Conservation (phyloP, 2,329 filamentous ascomycete genomes). For the Lecanicillium sp. region DNA sequence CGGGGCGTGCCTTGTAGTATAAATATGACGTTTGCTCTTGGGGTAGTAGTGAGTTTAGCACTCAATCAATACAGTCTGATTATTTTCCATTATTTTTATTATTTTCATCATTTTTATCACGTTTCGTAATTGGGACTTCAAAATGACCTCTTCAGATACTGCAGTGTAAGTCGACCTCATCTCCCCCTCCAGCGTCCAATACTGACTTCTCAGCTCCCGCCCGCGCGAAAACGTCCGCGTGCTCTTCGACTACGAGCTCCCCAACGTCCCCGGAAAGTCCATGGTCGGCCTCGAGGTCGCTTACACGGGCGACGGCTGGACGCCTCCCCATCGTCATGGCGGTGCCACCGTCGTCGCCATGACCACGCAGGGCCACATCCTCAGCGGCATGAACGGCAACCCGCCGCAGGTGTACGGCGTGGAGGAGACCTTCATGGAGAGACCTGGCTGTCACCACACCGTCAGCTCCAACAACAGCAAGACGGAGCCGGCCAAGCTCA, state of each 20-base stretch:
- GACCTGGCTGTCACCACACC: conserved; percentile 20
- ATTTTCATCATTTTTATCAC: too few species aligned
- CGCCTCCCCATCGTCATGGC: conserved; percentile 20
- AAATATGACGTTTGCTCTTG: too few species aligned
- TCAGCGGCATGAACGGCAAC: conserved; percentile 22
- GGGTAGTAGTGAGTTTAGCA: too few species aligned
- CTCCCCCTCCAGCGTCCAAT: too few species aligned
- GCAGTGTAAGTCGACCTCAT: too few species aligned
- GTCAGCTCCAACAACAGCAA: conserved; percentile 19
- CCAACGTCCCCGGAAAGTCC: conserved; percentile 19
- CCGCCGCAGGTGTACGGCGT: conserved; percentile 17
- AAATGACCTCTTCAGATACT: too few species aligned
- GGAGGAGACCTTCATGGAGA: conserved; percentile 20
- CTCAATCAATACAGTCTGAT: too few species aligned
- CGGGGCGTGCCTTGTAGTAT: too few species aligned
- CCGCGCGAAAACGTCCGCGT: conserved; percentile 11
- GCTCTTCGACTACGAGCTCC: conserved; percentile 18
- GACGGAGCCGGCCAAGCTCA: conserved; percentile 11
- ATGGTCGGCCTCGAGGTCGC: conserved; percentile 19
- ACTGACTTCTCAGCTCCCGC: too few species aligned
- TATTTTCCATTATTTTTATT: too few species aligned
- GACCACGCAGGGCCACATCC: conserved; percentile 18
- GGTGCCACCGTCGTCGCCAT: conserved; percentile 17
- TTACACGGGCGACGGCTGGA: conserved; percentile 18
- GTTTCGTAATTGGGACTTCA: too few species aligned